Evolutionary conservation across 306 rosid species (phyloP).

Genomic region (Cucurbita pepo): DNA sequence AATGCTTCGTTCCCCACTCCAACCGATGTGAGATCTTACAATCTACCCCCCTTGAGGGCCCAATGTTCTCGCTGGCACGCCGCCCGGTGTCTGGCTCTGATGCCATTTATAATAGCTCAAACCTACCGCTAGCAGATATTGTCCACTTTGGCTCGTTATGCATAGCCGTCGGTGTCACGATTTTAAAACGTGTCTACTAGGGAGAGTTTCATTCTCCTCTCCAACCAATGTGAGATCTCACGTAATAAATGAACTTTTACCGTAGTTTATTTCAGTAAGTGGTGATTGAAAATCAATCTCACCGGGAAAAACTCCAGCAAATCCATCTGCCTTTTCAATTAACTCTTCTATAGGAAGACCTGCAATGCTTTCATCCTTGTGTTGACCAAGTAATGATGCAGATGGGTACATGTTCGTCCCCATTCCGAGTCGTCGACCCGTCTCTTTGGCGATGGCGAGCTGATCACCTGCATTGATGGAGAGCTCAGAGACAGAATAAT

Average conservation of each 20-base stretch:
- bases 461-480: conserved; percentile 54
- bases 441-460: conserved; percentile 95
- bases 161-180: too few relatives aligned
- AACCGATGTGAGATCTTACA: too few relatives aligned
- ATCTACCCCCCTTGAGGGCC: too few relatives aligned
- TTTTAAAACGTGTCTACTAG: too few relatives aligned
- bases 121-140: too few relatives aligned
- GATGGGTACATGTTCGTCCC: conserved; percentile 99
- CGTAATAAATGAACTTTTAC: neutral
- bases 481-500: neutral
- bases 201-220: too few relatives aligned
- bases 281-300: neutral
- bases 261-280: neutral
- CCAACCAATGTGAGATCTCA: too few relatives aligned
- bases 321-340: conserved; percentile 93
- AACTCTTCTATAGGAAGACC: conserved; percentile 85
- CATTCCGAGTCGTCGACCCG: conserved; percentile 96
- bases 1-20: too few relatives aligned
- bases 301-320: conserved; percentile 99
- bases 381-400: conserved; percentile 82
- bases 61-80: too few relatives aligned
- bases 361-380: conserved; percentile 75
- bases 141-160: too few relatives aligned
- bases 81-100: too few relatives aligned
- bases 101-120: too few relatives aligned